A percentile compares a stretch with the other conserved stretches of the same genome.
These are phyloP conservation scores for Debaryomycetaceae sp. DNA, from an alignment of 1,139 yeast species.

Conservation along the genomic window DNA sequence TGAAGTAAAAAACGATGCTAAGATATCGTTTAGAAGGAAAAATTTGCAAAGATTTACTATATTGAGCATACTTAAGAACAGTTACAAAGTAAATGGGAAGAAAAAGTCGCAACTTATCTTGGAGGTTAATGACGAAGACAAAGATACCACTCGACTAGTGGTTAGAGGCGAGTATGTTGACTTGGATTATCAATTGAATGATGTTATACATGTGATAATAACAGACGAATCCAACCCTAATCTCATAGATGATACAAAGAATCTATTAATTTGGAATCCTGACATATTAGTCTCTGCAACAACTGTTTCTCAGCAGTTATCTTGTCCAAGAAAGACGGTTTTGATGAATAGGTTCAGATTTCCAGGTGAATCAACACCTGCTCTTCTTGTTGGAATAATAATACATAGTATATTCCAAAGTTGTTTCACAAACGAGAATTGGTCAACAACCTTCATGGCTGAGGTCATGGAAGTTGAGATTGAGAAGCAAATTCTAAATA, in stretches of 20 bases:
- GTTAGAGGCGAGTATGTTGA: slow-evolving; percentile 48
- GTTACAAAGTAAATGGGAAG: slow-evolving; percentile 26
- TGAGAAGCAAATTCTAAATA: slow-evolving; percentile 41
- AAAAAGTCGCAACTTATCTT: slow-evolving; percentile 46
- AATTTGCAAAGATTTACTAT: slow-evolving; percentile 53
- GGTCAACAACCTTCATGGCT: slow-evolving; percentile 43
- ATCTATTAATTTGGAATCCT: slow-evolving; percentile 76
- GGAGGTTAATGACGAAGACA: slow-evolving; percentile 39
- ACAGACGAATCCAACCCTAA: slow-evolving; percentile 35
- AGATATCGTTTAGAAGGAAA: slow-evolving; percentile 41
- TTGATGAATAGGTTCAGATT: slow-evolving; percentile 50
- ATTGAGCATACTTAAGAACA: slow-evolving; percentile 27
- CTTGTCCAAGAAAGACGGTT: slow-evolving; percentile 70
- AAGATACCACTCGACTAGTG: slow-evolving; percentile 35
- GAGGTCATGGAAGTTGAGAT: slow-evolving; percentile 45
- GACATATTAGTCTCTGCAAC: slow-evolving; percentile 83
- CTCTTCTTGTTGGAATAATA: slow-evolving; percentile 71
- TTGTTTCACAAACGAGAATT: slow-evolving; percentile 47
- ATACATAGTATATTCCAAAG: slow-evolving; percentile 77
- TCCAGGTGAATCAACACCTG: slow-evolving; percentile 56
- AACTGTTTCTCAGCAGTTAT: slow-evolving; percentile 68
- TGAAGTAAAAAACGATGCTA: slow-evolving; percentile 28
- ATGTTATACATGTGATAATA: slow-evolving; percentile 60
- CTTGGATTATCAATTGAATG: slow-evolving; percentile 41
- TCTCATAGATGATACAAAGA: slow-evolving; percentile 54